Evolutionary conservation across 164 flowering plant genomes (phyloP), one percentile per base, ranked within the genome.

Genomic region (Litsea cubeba): DNA sequence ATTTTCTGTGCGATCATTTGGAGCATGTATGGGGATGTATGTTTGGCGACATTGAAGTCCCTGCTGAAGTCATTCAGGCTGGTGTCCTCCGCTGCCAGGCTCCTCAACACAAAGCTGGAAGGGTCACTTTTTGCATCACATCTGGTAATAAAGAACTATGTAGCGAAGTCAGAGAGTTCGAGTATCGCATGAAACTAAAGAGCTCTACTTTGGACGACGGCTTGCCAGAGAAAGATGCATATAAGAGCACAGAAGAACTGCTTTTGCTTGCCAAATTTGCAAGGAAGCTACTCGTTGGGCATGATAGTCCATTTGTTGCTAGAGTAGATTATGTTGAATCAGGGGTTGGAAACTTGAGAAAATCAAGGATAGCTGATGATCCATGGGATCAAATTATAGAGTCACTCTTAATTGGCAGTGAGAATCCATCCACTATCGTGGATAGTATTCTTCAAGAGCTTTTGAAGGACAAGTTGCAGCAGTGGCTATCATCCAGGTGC

Each of bases 41-140:
- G 99, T 91, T 96, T 82, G 98, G 98, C 70, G 91, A 90, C 76
- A 80, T 79, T 81, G 97, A 96, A 84, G 93, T 92, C 83, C 95
- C 98, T 70, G 75, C 82, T 68, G 79, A 91, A 80, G 81, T 93
- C 65, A 82, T 96, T 77, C 97, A 90, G 70, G 85, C 88, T 70
- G 99, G 99, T 71, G 97, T 93, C 71, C 70, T 96, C 20, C 74
- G 91, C 50, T 96, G 99, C 77, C 83, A 83, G 62, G 94, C 97
- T 75, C 97, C 99, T 72, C 86, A 89, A 65, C 85, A 81, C 57
- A 73, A 73, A 73, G 83, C 89, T 69, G 97, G 97, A 72, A 91
- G 87, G 77, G 95, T 92, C 46, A 80, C 85, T 68, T 76, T 96
- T 14, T 93, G 93, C 82, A 82, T 96, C 63, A 93, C 97, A 70